phyloP scores from a whole-genome alignment of 441 rosid species.

The Hura crepitans region DNA sequence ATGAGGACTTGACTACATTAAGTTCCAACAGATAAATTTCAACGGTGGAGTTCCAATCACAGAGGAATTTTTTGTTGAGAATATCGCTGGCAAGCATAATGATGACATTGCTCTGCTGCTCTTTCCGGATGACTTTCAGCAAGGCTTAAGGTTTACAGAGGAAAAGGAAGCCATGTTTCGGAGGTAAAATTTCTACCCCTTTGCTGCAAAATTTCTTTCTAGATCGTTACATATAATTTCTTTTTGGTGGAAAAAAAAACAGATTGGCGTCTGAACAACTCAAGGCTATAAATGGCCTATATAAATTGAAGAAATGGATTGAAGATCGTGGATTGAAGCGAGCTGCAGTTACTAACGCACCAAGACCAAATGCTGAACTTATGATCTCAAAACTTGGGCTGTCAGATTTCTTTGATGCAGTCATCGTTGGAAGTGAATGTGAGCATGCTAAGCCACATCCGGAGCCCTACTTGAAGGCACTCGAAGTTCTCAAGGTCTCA shows the following conservation, averaged over 20 bases:
- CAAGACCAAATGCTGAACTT: constrained; percentile 76
- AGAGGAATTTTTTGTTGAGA: constrained; percentile 58
- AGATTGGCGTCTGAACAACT: constrained; percentile 70
- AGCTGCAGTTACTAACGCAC: constrained; percentile 96
- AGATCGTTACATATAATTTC: neutral
- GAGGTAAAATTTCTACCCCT: constrained; percentile 38
- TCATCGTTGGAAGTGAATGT: constrained; percentile 73
- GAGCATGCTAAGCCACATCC: constrained; percentile 84
- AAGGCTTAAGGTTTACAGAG: constrained; percentile 53
- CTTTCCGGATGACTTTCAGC: constrained; percentile 66
- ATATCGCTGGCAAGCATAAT: constrained; percentile 81
- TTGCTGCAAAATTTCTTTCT: neutral
- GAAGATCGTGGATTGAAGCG: constrained; percentile 76
- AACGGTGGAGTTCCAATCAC: constrained; percentile 77
- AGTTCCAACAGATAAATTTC: constrained; percentile 61
- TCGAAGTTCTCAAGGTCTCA: constrained; percentile 64
- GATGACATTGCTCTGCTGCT: constrained; percentile 56
- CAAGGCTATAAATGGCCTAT: constrained; percentile 55
- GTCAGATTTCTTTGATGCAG: constrained; percentile 58
- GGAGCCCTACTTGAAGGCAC: constrained; percentile 78
- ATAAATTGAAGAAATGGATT: constrained; percentile 71
- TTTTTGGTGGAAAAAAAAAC: constrained; percentile 13
- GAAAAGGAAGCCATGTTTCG: constrained; percentile 84
- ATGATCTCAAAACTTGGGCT: constrained; percentile 76
- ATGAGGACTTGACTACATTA: neutral